Conservation (phyloP, 2,329 filamentous ascomycete species). For the Fusarium protoensiforme region DNA sequence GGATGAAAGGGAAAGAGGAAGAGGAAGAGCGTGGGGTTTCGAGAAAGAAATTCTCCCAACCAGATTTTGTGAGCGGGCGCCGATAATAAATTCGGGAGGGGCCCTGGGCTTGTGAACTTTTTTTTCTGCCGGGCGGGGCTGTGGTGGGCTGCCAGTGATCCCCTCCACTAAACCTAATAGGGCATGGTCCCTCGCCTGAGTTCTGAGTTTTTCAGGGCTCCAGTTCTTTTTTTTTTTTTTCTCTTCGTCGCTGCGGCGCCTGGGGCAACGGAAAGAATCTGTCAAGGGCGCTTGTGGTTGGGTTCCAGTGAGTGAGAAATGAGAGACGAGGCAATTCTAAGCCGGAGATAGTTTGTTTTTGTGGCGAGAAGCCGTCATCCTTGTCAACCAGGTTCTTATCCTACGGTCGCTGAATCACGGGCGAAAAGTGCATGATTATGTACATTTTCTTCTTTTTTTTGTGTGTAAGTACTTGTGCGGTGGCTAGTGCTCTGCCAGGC, state of each 20-base stretch:
- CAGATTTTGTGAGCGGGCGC: constrained; percentile 47
- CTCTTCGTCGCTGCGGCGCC: not conserved
- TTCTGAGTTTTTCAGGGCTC: constrained; percentile 45
- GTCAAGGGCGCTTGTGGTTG: constrained; percentile 12
- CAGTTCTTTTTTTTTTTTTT: constrained; percentile 31
- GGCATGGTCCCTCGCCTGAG: constrained; percentile 42
- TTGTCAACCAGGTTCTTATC: not conserved
- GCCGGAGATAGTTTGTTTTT: constrained; percentile 9
- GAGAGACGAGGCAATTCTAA: constrained; percentile 33
- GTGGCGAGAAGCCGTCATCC: constrained; percentile 1
- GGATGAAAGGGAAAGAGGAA: constrained; percentile 41
- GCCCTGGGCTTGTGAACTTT: constrained; percentile 39
- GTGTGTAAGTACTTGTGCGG: constrained; percentile 1
- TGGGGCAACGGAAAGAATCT: constrained; percentile 24
- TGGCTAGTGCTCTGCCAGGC: not conserved
- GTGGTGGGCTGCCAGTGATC: constrained; percentile 36
- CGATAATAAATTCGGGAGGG: constrained; percentile 47
- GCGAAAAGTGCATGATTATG: not conserved
- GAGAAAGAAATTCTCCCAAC: constrained; percentile 52
- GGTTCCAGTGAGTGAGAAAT: constrained; percentile 38
- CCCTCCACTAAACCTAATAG: constrained; percentile 39
- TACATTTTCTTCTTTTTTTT: not conserved
- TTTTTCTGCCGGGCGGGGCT: constrained; percentile 47
- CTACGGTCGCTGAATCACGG: not conserved
- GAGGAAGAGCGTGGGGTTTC: constrained; percentile 50